Evolutionary conservation across 345 rosid species (phyloP).

Genomic region (Triadica sebifera): DNA sequence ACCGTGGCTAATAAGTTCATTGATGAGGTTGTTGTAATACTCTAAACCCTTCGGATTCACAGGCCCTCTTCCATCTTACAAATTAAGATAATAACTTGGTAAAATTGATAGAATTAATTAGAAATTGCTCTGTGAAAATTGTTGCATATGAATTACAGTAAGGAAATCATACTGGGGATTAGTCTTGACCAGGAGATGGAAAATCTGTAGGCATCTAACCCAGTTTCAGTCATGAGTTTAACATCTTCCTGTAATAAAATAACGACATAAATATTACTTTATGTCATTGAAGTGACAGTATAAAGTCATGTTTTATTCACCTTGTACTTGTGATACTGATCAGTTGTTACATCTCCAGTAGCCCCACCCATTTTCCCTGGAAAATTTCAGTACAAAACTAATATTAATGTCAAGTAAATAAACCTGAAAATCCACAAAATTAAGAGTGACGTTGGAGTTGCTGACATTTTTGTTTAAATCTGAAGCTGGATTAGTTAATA

Average conservation of each 20-base stretch:
- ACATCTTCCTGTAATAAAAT: conserved; percentile 61
- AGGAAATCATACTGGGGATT: conserved; percentile 47
- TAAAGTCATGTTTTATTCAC: conserved; percentile 19
- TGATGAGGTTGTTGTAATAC: conserved; percentile 55
- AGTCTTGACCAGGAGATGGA: conserved; percentile 85
- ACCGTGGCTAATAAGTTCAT: conserved; percentile 49
- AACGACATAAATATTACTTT: not conserved
- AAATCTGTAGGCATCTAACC: conserved; percentile 65
- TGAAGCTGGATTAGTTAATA: too few relatives aligned
- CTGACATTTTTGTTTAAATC: too few relatives aligned
- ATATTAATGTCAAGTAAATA: too few relatives aligned
- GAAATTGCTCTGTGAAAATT: too few relatives aligned
- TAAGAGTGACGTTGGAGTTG: too few relatives aligned
- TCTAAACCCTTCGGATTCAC: conserved; percentile 49
- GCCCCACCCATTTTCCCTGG: conserved; percentile 38
- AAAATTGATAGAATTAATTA: too few relatives aligned
- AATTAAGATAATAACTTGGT: too few relatives aligned
- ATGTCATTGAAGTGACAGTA: not conserved
- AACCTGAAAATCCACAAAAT: too few relatives aligned
- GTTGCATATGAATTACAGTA: not conserved
- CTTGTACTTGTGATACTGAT: conserved; percentile 62
- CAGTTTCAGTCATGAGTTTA: conserved; percentile 58
- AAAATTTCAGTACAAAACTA: conserved; percentile 6
- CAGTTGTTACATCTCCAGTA: conserved; percentile 53
- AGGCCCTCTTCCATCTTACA: conserved; percentile 55